Conservation (phyloP, 306 rosid species). For the Hippophae gyantsensis region DNA sequence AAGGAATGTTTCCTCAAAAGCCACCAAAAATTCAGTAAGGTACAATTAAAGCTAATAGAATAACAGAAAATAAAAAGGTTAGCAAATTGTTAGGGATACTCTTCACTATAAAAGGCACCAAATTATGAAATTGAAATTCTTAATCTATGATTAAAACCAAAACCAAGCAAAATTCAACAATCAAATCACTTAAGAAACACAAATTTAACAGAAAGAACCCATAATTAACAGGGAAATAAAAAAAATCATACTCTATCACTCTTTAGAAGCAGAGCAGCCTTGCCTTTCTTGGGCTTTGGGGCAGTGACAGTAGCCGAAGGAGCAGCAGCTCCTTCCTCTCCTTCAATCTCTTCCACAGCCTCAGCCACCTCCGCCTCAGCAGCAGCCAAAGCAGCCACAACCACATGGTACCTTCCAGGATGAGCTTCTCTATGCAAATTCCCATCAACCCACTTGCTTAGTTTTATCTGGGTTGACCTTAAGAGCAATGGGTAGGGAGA, state of each 20-base stretch:
- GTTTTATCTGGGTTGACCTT: slow-evolving; percentile 17
- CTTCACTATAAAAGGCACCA: slow-evolving; percentile 3
- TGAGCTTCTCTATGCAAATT: slow-evolving; percentile 17
- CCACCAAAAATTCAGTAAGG: neutral
- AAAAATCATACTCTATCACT: slow-evolving; percentile 62
- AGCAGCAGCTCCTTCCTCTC: slow-evolving; percentile 20
- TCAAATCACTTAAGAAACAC: slow-evolving; percentile 10
- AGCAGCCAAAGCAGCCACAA: slow-evolving; percentile 47
- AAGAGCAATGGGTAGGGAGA: slow-evolving; percentile 32
- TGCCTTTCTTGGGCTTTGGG: slow-evolving; percentile 73
- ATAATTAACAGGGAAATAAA: neutral
- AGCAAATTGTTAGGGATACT: neutral
- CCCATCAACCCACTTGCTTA: slow-evolving; percentile 19
- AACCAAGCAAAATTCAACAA: slow-evolving; percentile 2
- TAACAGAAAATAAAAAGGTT: neutral
- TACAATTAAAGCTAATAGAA: too few relatives aligned
- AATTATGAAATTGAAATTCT: slow-evolving; percentile 11
- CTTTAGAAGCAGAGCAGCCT: slow-evolving; percentile 83
- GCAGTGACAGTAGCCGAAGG: slow-evolving; percentile 15
- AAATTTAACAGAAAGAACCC: neutral
- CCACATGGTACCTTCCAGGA: slow-evolving; percentile 18
- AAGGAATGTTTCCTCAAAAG: neutral
- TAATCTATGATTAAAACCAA: slow-evolving; percentile 10
- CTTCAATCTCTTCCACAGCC: slow-evolving; percentile 31
- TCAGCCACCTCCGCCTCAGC: slow-evolving; percentile 48